phyloP scores from a whole-genome alignment of 2,329 filamentous ascomycete species.

The Myriosclerotinia scirpicola region DNA sequence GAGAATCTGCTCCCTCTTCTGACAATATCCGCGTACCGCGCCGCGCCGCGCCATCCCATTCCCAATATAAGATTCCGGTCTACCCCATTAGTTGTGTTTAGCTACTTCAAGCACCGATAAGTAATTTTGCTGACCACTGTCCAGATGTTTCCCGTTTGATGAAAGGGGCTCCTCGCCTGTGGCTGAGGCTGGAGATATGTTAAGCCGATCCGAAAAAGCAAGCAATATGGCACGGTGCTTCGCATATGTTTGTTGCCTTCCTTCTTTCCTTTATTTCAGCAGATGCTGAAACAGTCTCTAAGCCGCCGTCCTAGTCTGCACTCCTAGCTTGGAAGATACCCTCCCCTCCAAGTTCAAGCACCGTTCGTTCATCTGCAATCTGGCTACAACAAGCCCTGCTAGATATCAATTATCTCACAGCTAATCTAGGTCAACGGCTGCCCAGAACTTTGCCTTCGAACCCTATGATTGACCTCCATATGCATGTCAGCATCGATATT shows the following conservation, averaged over 20 bases:
- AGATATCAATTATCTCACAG: not conserved
- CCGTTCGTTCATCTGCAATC: not conserved
- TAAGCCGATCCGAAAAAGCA: not conserved
- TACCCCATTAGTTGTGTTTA: not conserved
- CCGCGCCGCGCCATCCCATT: not conserved
- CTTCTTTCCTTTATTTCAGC: too few species aligned
- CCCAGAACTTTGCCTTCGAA: too few species aligned
- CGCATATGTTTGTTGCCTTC: not conserved
- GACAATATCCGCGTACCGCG: not conserved
- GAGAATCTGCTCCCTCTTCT: not conserved
- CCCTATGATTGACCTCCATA: not conserved
- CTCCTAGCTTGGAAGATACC: too few species aligned
- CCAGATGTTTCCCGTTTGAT: too few species aligned
- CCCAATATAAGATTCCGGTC: accelerated
- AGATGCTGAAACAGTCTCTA: too few species aligned
- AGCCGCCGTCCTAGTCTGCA: too few species aligned
- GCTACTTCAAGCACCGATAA: not conserved
- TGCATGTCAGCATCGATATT: too few species aligned
- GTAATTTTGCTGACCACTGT: too few species aligned
- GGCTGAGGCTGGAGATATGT: not conserved
- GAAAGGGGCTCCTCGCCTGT: too few species aligned
- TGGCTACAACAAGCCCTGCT: not conserved
- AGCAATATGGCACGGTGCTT: not conserved
- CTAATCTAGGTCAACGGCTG: not conserved
- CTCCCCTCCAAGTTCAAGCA: too few species aligned